Conservation (phyloP, 2,329 filamentous ascomycete genomes). For the Aspergillus hiratsukae region DNA sequence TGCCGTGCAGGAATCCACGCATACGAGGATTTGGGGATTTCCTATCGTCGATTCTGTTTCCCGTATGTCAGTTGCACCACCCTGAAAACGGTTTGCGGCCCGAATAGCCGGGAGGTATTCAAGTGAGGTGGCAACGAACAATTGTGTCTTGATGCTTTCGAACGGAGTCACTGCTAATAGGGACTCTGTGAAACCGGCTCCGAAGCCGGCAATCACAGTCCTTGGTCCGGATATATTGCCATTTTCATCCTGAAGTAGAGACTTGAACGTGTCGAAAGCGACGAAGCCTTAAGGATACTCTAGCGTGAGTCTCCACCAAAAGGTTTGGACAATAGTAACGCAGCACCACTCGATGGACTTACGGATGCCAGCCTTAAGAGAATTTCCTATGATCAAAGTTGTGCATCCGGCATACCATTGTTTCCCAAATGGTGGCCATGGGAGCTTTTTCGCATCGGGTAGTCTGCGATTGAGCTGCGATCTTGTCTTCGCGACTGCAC, state of each 20-base stretch:
- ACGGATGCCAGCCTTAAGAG: slow-evolving; percentile 92
- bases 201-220: slow-evolving; percentile 90
- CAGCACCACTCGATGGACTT: slow-evolving; percentile 34
- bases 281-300: slow-evolving; percentile 65
- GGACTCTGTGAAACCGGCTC: slow-evolving; percentile 90
- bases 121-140: slow-evolving; percentile 49
- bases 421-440: slow-evolving; percentile 86
- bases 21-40: slow-evolving; percentile 82
- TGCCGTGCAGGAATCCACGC: slow-evolving; percentile 87
- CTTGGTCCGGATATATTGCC: slow-evolving; percentile 86
- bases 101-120: neutral
- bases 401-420: slow-evolving; percentile 99
- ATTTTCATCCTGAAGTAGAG: slow-evolving; percentile 71
- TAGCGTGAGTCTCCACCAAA: neutral
- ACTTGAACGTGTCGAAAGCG: slow-evolving; percentile 92
- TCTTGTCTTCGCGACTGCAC: slow-evolving; percentile 81
- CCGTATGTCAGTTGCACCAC: neutral
- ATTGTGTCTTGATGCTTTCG: slow-evolving; percentile 95
- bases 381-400: slow-evolving; percentile 93
- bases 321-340: neutral
- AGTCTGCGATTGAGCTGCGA: slow-evolving; percentile 87
- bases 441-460: slow-evolving; percentile 76
- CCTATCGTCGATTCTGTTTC: slow-evolving; percentile 78
- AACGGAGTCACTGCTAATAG: slow-evolving; percentile 92
- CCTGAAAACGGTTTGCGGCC: neutral